Evolutionary conservation across 805 yeast genomes (phyloP), one percentile per base, ranked within the genome.

Genomic region (Hanseniaspora valbyensis): DNA sequence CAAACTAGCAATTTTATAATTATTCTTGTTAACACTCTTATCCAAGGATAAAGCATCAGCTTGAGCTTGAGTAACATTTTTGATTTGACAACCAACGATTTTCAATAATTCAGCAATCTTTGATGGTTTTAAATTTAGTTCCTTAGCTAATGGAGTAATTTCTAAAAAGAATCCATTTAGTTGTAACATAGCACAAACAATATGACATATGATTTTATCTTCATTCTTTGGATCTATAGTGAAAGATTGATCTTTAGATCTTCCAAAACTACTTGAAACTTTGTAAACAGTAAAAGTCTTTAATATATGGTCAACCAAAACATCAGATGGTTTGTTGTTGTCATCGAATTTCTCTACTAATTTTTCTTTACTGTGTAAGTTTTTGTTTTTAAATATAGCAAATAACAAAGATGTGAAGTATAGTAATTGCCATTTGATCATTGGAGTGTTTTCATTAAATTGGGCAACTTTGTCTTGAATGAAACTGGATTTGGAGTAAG

Each of bases 181-280:
- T 63, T 82, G 90, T 61, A 92, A 69, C 36, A 83, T 72, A 37
- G 83, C 66, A 5, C 82, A 83, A 54, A 92, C 69, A 43, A 88
- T 70, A 66, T 78, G 82, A 66, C 95, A 83, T 56, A 92, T 69
- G 44, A 92, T 70, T 66, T 83, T 87, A 67, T 87, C 95, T 65
- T 87, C 95, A 61, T 78, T 77, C 58, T 77, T 81, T 37, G 97
- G 96, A 61, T 92, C 96, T 54, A 92, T 76, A 54, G 76, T 71
- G 63, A 76, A 90, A n/a, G 81, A 74, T 57, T 81, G 76, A 55
- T 81, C 87, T 61, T 81, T 82, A n/a, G 83, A 69, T 64, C 77
- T 80, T 52, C 92, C 94, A 55, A 78, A 74, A 46, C 71, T 74
- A 7, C 84, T 77, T 12, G 50, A 45, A 7, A 85, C 72, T 58